phyloP scores from a whole-genome alignment of 768 basidiomycete species.

The Mycena rebaudengoi region DNA sequence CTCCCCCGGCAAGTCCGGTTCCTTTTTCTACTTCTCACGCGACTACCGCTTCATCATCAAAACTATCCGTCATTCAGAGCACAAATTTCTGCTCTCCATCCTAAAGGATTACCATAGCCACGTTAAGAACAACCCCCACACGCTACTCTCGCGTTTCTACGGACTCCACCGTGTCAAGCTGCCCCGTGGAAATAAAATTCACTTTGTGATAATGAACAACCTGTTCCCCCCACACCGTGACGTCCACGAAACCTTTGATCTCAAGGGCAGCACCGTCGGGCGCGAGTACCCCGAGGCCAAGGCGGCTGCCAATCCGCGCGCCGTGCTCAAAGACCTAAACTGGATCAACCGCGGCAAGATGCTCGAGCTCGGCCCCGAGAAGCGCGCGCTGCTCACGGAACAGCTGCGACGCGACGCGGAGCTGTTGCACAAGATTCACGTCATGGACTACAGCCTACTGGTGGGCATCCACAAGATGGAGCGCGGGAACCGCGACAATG shows the following conservation, averaged over 20 bases:
- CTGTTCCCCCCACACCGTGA: conserved; percentile 97
- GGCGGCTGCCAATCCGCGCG: conserved; percentile 79
- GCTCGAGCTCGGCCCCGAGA: conserved; percentile 96
- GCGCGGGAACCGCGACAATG: conserved; percentile 90
- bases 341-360: conserved; percentile 86
- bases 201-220: conserved; percentile 99
- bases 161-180: conserved; percentile 98
- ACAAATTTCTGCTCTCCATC: conserved; percentile 90
- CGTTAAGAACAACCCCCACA: conserved; percentile 91
- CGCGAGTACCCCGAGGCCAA: conserved; percentile 88
- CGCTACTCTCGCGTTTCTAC: conserved; percentile 92
- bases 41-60: conserved; percentile 99
- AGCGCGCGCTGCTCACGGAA: conserved; percentile 88
- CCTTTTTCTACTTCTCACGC: conserved; percentile 98
- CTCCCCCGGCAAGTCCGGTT: conserved; percentile 97
- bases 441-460: conserved; percentile 97
- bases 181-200: conserved; percentile 92
- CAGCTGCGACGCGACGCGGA: conserved; percentile 90
- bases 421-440: conserved; percentile 80
- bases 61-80: conserved; percentile 94
- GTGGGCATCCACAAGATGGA: conserved; percentile 94
- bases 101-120: conserved; percentile 87
- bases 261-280: conserved; percentile 95
- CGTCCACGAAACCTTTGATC: conserved; percentile 96
- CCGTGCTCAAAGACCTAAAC: conserved; percentile 95